Base-by-base conservation (phyloP, 768 basidiomycete genomes). In the Royoungia palumana region DNA sequence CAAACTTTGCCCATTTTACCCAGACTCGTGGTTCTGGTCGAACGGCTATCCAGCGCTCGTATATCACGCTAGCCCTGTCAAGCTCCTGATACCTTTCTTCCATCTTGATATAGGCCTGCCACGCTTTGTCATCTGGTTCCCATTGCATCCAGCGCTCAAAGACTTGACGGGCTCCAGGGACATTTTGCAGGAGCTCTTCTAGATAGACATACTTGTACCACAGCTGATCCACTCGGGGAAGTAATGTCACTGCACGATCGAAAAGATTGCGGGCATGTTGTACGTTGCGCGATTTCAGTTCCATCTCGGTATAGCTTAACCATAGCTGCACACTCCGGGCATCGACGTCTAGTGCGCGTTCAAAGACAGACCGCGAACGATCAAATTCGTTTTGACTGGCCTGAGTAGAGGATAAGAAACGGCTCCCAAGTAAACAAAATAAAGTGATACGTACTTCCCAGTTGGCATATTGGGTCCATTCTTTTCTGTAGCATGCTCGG, bases 171-270 rank as follows among this genome's bases (percentile, higher is more conserved):
- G 94, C 94, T 34, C 96, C 96, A 1, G 94, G 83, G 27, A 99
- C 86, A 62, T 99, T 98, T 60, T 94, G 88, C 12, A 99, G 79
- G 3, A 99, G 80, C 65, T 99, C 96, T 64, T 99, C 96, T 46
- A 99, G 82, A 69, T 96, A 97, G 50, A 99, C 95, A 48, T 97
- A 99, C 68, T 97, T 97, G 80, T 98, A 98, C 96, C 96, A 98
- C 7, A 99, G 78, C 63, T 95, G 89, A 67, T 99, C 94, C 41
- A 99, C 85, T 38, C 96, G 86, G 10, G 96, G 96, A 21, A 99
- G 83, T 2, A 98, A 78, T 6, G 95, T 99, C 53, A 99, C 94
- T 2, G 94, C 93, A 56, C 96, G 83, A 73, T 99, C 96, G 67
- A 91, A 98, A 20, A 98, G 78, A 70, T 99, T 99, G 43, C 96